phyloP scores from a whole-genome alignment of 768 basidiomycete species.

The Amanita muscaria region DNA sequence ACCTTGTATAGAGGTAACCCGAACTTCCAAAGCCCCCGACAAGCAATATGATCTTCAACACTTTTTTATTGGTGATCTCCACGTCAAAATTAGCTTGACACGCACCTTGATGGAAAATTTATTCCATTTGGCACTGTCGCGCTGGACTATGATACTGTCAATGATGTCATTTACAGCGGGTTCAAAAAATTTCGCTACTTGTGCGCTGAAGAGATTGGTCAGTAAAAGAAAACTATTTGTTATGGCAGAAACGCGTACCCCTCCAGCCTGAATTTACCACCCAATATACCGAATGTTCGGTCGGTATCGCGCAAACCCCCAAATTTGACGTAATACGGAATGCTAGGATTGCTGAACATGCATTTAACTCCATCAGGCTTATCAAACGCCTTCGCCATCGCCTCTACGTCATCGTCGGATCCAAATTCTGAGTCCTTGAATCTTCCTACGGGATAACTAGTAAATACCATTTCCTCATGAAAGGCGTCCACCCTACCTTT shows the following conservation, averaged over 20 bases:
- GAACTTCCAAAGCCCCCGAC: constrained; percentile 48
- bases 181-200: constrained; percentile 7
- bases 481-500: too few relatives aligned
- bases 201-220: background rate
- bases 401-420: too few relatives aligned
- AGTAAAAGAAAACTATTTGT: background rate
- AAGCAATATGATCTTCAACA: constrained; percentile 30
- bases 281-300: too few relatives aligned
- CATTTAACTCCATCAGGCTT: too few relatives aligned
- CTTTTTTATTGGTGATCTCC: background rate
- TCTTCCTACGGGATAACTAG: too few relatives aligned
- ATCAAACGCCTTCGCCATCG: too few relatives aligned
- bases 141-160: background rate
- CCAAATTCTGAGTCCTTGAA: too few relatives aligned
- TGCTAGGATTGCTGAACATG: too few relatives aligned
- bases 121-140: background rate
- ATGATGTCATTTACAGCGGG: constrained; percentile 4
- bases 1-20: constrained; percentile 36
- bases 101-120: background rate
- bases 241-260: background rate
- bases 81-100: background rate
- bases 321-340: too few relatives aligned
- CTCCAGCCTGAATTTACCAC: constrained; percentile 25
- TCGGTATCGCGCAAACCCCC: too few relatives aligned
- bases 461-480: too few relatives aligned